phyloP scores from a whole-genome alignment of 2,329 filamentous ascomycete genomes.

The Curvularia hawaiiensis region DNA sequence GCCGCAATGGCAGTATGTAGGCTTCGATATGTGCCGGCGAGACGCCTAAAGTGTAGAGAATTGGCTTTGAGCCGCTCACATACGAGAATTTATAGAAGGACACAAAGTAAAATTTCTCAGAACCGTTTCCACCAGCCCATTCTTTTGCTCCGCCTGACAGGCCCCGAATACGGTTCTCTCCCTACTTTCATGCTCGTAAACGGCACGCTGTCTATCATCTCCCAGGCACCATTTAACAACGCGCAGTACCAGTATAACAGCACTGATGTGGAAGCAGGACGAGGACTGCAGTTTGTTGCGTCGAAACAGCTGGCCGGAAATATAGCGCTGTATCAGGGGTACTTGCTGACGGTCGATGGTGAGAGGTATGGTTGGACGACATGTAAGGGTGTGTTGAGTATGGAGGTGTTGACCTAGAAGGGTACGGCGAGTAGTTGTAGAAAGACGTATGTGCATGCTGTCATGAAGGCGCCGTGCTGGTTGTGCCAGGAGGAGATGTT shows the following conservation, averaged over 20 bases:
- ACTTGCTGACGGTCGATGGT: conserved; percentile 46
- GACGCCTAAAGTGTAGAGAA: not conserved
- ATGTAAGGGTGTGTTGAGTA: conserved; percentile 40
- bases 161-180: conserved; percentile 46
- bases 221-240: conserved; percentile 34
- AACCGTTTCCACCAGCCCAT: conserved; percentile 43
- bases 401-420: conserved; percentile 47
- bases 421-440: conserved; percentile 42
- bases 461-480: conserved; percentile 46
- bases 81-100: not conserved
- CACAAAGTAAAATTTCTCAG: conserved; percentile 5
- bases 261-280: conserved; percentile 31
- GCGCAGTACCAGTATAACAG: conserved; percentile 40
- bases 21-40: not conserved
- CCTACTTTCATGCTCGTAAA: conserved; percentile 47
- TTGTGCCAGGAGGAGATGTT: not conserved
- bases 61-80: not conserved
- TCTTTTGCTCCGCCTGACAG: conserved; percentile 47
- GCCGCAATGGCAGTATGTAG: not conserved
- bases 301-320: conserved; percentile 38
- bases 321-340: conserved; percentile 43
- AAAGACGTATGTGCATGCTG: conserved; percentile 48
- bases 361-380: conserved; percentile 48
- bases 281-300: conserved; percentile 42
- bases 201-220: conserved; percentile 41